Conservation (phyloP, 352 stramenopile genomes). For the Phytopythium cucurbitacearum region DNA sequence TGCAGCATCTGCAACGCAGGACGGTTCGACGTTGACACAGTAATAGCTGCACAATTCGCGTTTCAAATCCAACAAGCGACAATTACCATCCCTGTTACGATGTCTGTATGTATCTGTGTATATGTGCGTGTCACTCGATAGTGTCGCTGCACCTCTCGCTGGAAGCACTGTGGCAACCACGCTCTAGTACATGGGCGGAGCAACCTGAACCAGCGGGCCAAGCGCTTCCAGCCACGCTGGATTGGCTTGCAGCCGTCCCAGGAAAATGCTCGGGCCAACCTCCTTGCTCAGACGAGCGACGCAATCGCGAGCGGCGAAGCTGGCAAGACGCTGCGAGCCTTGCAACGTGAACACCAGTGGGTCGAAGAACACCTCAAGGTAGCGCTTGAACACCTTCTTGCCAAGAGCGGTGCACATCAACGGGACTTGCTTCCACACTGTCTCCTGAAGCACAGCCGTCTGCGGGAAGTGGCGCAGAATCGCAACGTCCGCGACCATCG, state of each 20-base stretch:
- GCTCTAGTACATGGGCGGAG: slow-evolving; percentile 18
- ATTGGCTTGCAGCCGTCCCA: slow-evolving; percentile 72
- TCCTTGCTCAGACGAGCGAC: slow-evolving; percentile 69
- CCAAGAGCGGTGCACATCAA: slow-evolving; percentile 65
- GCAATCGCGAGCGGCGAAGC: slow-evolving; percentile 72
- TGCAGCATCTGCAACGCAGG: too few species aligned
- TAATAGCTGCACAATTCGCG: too few species aligned
- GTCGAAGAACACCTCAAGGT: slow-evolving; percentile 84
- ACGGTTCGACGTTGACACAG: too few species aligned
- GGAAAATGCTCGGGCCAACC: slow-evolving; percentile 82
- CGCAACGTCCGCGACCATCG: slow-evolving; percentile 58
- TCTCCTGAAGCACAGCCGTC: slow-evolving; percentile 72
- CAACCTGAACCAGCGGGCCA: slow-evolving; percentile 33
- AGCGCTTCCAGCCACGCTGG: slow-evolving; percentile 51
- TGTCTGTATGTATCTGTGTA: too few species aligned
- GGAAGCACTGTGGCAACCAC: background rate
- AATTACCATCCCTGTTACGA: too few species aligned
- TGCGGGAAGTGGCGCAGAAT: slow-evolving; percentile 78
- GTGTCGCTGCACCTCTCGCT: too few species aligned
- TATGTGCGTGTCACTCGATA: too few species aligned
- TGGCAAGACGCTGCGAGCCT: slow-evolving; percentile 59
- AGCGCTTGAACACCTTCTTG: slow-evolving; percentile 82
- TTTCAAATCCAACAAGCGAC: too few species aligned
- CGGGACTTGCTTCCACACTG: slow-evolving; percentile 81
- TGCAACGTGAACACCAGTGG: slow-evolving; percentile 77